phyloP scores from a whole-genome alignment of 345 rosid genomes.

The Physaria fendleri region DNA sequence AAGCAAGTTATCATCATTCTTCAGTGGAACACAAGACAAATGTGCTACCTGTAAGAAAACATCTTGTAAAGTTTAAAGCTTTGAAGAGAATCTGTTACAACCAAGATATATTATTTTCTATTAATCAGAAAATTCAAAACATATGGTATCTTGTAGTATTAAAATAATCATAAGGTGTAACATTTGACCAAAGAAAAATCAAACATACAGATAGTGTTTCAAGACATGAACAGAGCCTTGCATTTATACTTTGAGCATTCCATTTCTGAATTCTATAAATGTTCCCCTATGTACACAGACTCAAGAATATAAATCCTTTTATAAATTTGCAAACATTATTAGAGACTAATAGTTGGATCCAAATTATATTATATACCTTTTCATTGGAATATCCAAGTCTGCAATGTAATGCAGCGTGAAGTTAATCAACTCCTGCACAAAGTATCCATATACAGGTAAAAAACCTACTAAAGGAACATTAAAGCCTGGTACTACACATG shows the following conservation, averaged over 20 bases:
- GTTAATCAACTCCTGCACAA: slow-evolving; percentile 71
- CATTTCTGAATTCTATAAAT: slow-evolving; percentile 92
- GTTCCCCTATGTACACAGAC: slow-evolving; percentile 61
- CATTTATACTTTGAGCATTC: slow-evolving; percentile 97
- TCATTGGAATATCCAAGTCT: slow-evolving; percentile 94
- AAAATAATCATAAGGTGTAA: slow-evolving; percentile 21
- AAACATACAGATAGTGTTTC: slow-evolving; percentile 12
- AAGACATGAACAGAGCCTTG: slow-evolving; percentile 34
- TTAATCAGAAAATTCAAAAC: slow-evolving; percentile 20
- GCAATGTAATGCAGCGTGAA: slow-evolving; percentile 87
- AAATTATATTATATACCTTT: slow-evolving; percentile 63
- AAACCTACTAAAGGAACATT: neutral
- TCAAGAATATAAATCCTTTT: neutral
- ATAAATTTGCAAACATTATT: neutral
- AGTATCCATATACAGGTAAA: neutral
- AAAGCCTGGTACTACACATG: neutral
- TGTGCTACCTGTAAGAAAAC: slow-evolving; percentile 80
- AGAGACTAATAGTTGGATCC: slow-evolving; percentile 1
- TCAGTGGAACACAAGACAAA: slow-evolving; percentile 92
- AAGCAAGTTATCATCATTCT: slow-evolving; percentile 77
- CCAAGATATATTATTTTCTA: slow-evolving; percentile 3
- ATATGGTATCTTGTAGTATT: slow-evolving; percentile 10
- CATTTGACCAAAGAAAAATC: neutral
- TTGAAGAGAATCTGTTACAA: slow-evolving; percentile 24
- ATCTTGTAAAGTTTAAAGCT: slow-evolving; percentile 12